These are phyloP conservation scores for Amylocarpus encephaloides DNA, from an alignment of 2,329 filamentous ascomycete species.

Conservation along the genomic window DNA sequence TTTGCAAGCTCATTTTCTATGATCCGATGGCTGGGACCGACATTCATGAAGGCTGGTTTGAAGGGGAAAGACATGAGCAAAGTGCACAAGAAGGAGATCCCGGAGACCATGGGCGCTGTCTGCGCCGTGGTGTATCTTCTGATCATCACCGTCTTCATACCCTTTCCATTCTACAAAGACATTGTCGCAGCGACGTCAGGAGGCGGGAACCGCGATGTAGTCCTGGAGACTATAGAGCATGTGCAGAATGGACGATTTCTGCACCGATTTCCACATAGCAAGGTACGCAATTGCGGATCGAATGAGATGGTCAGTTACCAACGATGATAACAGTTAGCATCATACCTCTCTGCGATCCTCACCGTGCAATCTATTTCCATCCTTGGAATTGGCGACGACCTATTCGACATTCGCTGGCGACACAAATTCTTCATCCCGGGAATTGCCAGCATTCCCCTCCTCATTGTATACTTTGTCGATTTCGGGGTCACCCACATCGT, in stretches of 20 bases:
- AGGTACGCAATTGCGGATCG: slow-evolving; percentile 47
- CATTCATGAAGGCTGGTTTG: slow-evolving; percentile 81
- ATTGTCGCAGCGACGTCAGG: slow-evolving; percentile 93
- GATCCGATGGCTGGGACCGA: slow-evolving; percentile 87
- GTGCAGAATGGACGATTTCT: slow-evolving; percentile 73
- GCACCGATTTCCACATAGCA: slow-evolving; percentile 89
- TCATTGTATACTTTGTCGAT: slow-evolving; percentile 97
- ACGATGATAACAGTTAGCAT: slow-evolving; percentile 61
- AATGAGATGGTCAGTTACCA: neutral
- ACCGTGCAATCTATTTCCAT: slow-evolving; percentile 87
- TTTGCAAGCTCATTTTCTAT: slow-evolving; percentile 78
- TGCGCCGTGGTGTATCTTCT: slow-evolving; percentile 90
- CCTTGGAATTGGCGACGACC: slow-evolving; percentile 88
- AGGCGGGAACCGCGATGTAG: slow-evolving; percentile 83
- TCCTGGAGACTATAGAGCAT: slow-evolving; percentile 41
- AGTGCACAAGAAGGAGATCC: slow-evolving; percentile 67
- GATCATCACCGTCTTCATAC: slow-evolving; percentile 84
- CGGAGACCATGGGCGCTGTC: slow-evolving; percentile 93
- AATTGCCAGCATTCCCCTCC: slow-evolving; percentile 84
- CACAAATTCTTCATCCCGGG: slow-evolving; percentile 98
- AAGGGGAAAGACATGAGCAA: slow-evolving; percentile 89
- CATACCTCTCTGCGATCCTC: slow-evolving; percentile 88
- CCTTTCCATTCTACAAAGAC: slow-evolving; percentile 97
- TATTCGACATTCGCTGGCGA: slow-evolving; percentile 97
- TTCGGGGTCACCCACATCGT: slow-evolving; percentile 96